Base-by-base conservation (phyloP, 305 asterid species). In the Fraxinus baroniana region DNA sequence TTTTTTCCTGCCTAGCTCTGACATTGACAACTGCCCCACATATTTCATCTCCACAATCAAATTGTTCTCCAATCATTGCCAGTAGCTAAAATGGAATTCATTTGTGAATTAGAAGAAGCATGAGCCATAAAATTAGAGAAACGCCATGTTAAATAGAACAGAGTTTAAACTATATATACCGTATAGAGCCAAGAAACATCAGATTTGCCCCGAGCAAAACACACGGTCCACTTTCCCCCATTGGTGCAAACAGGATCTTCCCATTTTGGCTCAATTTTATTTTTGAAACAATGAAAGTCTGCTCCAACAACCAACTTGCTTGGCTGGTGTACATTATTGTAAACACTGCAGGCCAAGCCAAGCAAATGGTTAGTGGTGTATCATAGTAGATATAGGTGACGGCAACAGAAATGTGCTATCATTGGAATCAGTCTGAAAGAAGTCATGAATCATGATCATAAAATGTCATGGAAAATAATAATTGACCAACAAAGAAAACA, bases 41-140 rank as follows among this genome's bases (percentile, higher is more conserved):
- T 55, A 96, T 96, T 81, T 96, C 99, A 88, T 92, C 98, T 81
- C 99, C 98, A 83, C 89, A 78, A 81, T 93, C 94, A 87, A 96
- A 96, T 85, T 96, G 98, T 82, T 96, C 99, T 49, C 99, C 97
- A 81, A 96, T 96, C 98, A 96, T 89, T 71, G 99, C 98, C 81
- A 96, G 90, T 86, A 96, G 86, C 98, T 96, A 84, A 60, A 46
- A 80, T 55, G 24, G 37, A 85, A 82, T 78, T 49, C 88, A 82
- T 41, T 41, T 24, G 60, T 44, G 60, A 60, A 76, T 85, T 71
- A 72, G 77, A 76, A 12, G 30, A 22, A 12, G 20, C 24, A 33
- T 7, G 7, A 12, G 5, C 17, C 52, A 44, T 44, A 12, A 60
- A 8, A 64, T 7, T 9, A 15, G 37, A 72, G 28, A 5, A 52